These are phyloP conservation scores for Mycena rebaudengoi DNA, from an alignment of 768 basidiomycete genomes.

Conservation along the genomic window DNA sequence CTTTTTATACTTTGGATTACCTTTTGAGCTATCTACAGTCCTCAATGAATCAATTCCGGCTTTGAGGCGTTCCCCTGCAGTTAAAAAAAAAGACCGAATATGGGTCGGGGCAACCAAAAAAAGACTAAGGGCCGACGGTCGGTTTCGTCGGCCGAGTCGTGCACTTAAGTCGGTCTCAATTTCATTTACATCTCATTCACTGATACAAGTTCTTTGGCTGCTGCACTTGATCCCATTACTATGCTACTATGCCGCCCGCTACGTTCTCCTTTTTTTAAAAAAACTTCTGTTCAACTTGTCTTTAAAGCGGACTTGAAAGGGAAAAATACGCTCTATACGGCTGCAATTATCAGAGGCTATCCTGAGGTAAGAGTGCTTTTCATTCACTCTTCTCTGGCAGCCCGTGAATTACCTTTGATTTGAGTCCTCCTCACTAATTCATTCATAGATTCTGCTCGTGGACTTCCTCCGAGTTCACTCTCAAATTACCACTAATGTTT, in stretches of 20 bases:
- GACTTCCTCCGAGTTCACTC: not conserved
- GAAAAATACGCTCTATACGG: not conserved
- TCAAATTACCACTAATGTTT: too few species aligned
- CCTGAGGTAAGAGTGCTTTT: not conserved
- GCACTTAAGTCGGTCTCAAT: not conserved
- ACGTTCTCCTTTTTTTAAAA: not conserved
- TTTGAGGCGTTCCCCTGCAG: too few species aligned
- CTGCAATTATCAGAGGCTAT: slow-evolving; percentile 1
- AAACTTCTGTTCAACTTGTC: not conserved
- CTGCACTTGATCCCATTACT: not conserved
- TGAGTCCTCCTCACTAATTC: too few species aligned
- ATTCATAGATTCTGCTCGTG: not conserved
- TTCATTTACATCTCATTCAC: not conserved
- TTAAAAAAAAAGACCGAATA: too few species aligned
- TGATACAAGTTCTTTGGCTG: not conserved
- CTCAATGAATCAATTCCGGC: too few species aligned
- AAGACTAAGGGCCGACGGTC: too few species aligned
- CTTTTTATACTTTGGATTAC: too few species aligned
- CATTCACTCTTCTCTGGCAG: not conserved
- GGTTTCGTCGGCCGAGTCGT: not conserved
- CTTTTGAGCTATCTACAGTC: too few species aligned
- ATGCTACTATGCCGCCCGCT: not conserved
- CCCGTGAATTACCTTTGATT: not conserved
- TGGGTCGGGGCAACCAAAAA: too few species aligned
- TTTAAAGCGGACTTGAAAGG: not conserved